phyloP scores from a whole-genome alignment of 2,329 filamentous ascomycete species.

The Huntiella moniliformis region DNA sequence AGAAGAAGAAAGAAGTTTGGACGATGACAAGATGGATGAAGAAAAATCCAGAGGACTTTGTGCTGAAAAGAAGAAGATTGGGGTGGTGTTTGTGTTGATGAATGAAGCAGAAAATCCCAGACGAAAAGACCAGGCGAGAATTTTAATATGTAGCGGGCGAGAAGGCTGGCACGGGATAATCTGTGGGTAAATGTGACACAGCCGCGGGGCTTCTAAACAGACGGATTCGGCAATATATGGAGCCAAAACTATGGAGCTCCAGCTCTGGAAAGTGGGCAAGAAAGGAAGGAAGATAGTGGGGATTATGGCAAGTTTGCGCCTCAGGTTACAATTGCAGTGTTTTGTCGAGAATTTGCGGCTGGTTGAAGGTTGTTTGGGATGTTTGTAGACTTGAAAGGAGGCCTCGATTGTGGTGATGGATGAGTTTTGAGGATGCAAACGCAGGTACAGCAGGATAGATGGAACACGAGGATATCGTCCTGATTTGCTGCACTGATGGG shows the following conservation, averaged over 20 bases:
- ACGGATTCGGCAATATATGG: background rate
- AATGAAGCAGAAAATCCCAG: conserved; percentile 1
- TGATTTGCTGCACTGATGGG: too few species aligned
- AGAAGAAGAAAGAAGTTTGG: conserved; percentile 2
- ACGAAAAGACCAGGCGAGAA: background rate
- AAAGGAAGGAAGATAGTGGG: background rate
- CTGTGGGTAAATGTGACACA: conserved; percentile 7
- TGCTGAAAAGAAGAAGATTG: background rate
- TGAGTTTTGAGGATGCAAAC: too few species aligned
- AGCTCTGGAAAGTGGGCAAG: background rate
- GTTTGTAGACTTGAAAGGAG: too few species aligned
- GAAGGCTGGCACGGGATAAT: conserved; percentile 9
- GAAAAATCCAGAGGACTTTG: background rate
- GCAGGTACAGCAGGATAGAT: too few species aligned
- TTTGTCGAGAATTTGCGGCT: too few species aligned
- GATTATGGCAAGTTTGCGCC: background rate
- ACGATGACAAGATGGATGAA: background rate
- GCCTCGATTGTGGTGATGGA: too few species aligned
- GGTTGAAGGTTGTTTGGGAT: too few species aligned
- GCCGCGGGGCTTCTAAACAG: background rate
- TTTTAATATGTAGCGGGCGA: background rate
- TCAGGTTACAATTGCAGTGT: conserved; percentile 6
- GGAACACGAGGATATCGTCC: too few species aligned
- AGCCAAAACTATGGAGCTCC: conserved; percentile 2
- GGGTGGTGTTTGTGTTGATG: background rate